Conservation (phyloP, 208 protist genomes). For the Trypanosoma melophagium region DNA sequence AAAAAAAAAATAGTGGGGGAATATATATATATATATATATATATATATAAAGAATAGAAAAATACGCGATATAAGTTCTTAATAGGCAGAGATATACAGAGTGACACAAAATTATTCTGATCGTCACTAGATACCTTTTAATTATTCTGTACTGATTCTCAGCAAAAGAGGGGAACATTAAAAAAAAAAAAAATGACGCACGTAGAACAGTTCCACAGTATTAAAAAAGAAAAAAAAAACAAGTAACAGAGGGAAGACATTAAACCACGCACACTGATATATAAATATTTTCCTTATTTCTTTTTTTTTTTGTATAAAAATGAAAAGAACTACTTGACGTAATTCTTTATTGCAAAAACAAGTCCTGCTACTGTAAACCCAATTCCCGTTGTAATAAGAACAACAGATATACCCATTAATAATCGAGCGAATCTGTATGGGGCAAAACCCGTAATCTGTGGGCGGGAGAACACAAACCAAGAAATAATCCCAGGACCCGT, state of each 20-base stretch:
- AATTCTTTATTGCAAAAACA: conserved; percentile 31
- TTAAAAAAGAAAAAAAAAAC: conserved; percentile 27
- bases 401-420: conserved; percentile 31
- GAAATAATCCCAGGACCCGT: conserved; percentile 57
- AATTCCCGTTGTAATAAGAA: conserved; percentile 37
- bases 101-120: neutral
- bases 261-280: neutral
- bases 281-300: neutral
- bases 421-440: conserved; percentile 23
- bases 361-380: conserved; percentile 40
- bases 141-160: neutral
- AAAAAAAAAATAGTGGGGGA: neutral
- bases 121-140: neutral
- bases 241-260: conserved; percentile 10
- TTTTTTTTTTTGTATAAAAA: neutral
- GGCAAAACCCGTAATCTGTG: conserved; percentile 5
- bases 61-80: too few relatives aligned
- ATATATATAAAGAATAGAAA: neutral
- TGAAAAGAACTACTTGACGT: conserved; percentile 9
- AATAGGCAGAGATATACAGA: too few relatives aligned
- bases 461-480: conserved; percentile 49
- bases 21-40: neutral
- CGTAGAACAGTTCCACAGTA: neutral
- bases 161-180: neutral
- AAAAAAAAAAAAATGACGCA: conserved; percentile 1